phyloP scores from a whole-genome alignment of 2,329 filamentous ascomycete species.

The Ophiocordyceps sinensis region DNA sequence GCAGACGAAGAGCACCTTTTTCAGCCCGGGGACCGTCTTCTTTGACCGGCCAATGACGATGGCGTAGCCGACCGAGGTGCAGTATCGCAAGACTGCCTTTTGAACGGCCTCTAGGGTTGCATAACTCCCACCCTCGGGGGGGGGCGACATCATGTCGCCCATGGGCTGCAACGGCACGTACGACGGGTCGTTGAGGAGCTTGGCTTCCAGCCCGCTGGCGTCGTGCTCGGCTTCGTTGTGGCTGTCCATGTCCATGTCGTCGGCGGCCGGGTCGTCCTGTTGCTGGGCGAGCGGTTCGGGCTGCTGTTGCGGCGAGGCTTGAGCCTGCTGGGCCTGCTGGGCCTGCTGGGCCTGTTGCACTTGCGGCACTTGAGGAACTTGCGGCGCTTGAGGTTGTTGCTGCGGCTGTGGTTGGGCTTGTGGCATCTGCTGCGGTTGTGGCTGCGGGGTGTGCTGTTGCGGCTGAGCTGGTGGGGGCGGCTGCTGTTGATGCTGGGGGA shows the following conservation, averaged over 20 bases:
- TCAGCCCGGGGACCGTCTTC: conserved; percentile 51
- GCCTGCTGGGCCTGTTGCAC: conserved; percentile 16
- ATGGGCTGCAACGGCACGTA: conserved; percentile 39
- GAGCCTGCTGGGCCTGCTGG: too few relatives aligned
- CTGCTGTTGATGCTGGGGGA: conserved; percentile 8
- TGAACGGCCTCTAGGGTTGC: conserved; percentile 50
- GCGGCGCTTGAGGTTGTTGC: conserved; percentile 7
- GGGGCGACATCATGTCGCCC: conserved; percentile 46
- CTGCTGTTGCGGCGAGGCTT: conserved; percentile 16
- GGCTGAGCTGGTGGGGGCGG: conserved; percentile 13
- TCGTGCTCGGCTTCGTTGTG: conserved; percentile 32
- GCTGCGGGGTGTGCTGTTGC: conserved; percentile 11
- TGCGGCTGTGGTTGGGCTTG: conserved; percentile 13
- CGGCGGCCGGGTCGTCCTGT: conserved; percentile 27
- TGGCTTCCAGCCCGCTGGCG: conserved; percentile 28
- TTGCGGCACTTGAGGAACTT: conserved; percentile 9
- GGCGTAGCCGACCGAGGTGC: conserved; percentile 52
- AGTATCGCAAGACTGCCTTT: conserved; percentile 49
- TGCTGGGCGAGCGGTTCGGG: conserved; percentile 21
- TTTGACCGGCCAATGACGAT: conserved; percentile 55
- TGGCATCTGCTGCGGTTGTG: conserved; percentile 6
- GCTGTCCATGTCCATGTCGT: conserved; percentile 39
- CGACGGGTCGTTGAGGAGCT: conserved; percentile 32
- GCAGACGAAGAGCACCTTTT: conserved; percentile 54
- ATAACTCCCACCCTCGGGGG: conserved; percentile 49